Evolutionary conservation across 164 flowering plant species (phyloP).

Genomic region (Magnolia kwangsiensis): DNA sequence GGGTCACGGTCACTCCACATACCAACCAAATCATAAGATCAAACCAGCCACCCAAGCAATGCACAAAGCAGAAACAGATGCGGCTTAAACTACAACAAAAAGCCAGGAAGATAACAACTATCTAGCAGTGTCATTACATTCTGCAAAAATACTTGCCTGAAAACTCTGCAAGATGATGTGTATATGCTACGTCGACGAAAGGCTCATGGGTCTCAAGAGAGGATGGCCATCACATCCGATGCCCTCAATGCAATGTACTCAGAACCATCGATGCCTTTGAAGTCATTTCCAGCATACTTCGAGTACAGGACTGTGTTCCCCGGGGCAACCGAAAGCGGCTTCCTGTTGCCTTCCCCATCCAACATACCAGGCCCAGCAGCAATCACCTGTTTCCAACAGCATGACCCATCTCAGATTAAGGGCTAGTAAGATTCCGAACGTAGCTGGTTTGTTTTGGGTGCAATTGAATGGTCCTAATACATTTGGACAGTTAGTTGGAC

Average conservation of each 20-base stretch:
- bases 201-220: slow-evolving; percentile 29
- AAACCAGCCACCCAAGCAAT: too few relatives aligned
- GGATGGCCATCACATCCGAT: slow-evolving; percentile 86
- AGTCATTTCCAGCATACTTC: slow-evolving; percentile 89
- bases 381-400: slow-evolving; percentile 41
- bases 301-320: slow-evolving; percentile 85
- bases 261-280: slow-evolving; percentile 77
- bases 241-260: slow-evolving; percentile 77
- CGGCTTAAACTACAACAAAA: too few relatives aligned
- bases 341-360: slow-evolving; percentile 77
- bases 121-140: background rate
- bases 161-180: background rate
- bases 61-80: too few relatives aligned
- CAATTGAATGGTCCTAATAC: too few relatives aligned
- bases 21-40: too few relatives aligned
- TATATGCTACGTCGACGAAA: background rate
- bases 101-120: background rate
- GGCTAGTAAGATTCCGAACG: too few relatives aligned
- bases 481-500: too few relatives aligned
- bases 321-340: slow-evolving; percentile 45
- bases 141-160: background rate
- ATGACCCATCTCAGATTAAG: too few relatives aligned
- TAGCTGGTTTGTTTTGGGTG: too few relatives aligned
- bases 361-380: slow-evolving; percentile 85
- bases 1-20: too few relatives aligned